Conservation (phyloP, 208 protist species). For the Acanthamoeba triangularis region DNA sequence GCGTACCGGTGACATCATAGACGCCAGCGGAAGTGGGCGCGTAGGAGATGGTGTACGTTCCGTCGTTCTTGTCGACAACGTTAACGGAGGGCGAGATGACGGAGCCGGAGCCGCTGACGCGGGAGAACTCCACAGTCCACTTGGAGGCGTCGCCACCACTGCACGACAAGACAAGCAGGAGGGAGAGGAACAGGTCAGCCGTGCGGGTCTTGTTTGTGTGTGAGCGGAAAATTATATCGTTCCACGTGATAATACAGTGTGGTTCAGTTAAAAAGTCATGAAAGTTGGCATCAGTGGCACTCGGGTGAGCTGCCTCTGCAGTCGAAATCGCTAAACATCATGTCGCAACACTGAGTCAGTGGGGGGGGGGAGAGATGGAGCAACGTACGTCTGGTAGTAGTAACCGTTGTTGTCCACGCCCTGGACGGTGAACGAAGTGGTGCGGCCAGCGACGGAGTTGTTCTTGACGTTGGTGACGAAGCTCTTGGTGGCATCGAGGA, state of each 20-base stretch:
- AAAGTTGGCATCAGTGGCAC: conserved; percentile 30
- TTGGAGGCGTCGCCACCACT: conserved; percentile 8
- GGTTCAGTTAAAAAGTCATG: not conserved
- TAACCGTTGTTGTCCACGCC: conserved; percentile 34
- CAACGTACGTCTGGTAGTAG: not conserved
- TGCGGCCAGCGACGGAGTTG: not conserved
- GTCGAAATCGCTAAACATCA: conserved; percentile 65
- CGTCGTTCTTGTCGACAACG: not conserved
- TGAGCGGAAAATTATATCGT: not conserved
- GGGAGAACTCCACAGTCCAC: not conserved
- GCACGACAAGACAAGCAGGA: not conserved
- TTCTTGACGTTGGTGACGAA: not conserved
- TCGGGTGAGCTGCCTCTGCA: conserved; percentile 14
- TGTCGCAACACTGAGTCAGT: not conserved
- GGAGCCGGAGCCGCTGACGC: not conserved
- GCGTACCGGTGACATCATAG: conserved; percentile 16
- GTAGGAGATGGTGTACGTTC: conserved; percentile 3
- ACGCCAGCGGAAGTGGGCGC: not conserved
- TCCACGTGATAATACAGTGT: not conserved
- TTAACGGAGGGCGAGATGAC: not conserved
- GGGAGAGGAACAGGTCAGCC: not conserved
- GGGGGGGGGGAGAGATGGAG: not conserved
- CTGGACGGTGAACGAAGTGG: conserved; percentile 2
- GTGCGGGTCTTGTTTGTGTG: not conserved
- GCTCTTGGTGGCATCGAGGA: conserved; percentile 32